phyloP scores from a whole-genome alignment of 805 yeast genomes.

The Zygosaccharomyces kombuchaensis region DNA sequence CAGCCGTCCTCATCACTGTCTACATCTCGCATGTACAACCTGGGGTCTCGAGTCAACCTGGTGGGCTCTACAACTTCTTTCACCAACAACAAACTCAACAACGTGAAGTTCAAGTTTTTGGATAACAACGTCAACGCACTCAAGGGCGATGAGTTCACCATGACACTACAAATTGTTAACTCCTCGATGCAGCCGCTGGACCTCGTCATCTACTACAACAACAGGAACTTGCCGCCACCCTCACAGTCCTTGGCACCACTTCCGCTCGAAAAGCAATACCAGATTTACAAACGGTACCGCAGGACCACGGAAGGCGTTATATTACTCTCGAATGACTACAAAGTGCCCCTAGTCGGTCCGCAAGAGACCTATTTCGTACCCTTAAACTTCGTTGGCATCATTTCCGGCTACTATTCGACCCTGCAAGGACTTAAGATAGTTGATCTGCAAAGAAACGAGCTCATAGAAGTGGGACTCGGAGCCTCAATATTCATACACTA shows the following conservation, averaged over 20 bases:
- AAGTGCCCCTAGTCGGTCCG: conserved; percentile 28
- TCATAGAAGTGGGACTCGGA: conserved; percentile 30
- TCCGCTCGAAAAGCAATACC: conserved; percentile 25
- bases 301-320: conserved; percentile 31
- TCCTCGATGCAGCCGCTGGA: conserved; percentile 24
- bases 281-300: conserved; percentile 21
- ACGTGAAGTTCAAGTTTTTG: conserved; percentile 29
- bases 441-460: conserved; percentile 29
- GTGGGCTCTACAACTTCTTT: conserved; percentile 19
- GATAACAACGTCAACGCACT: conserved; percentile 17
- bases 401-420: conserved; percentile 30
- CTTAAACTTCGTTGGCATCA: conserved; percentile 29
- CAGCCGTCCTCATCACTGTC: conserved; percentile 15
- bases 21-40: conserved; percentile 20
- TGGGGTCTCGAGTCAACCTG: conserved; percentile 11
- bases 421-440: conserved; percentile 32
- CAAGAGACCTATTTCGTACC: conserved; percentile 28
- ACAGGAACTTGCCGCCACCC: conserved; percentile 14
- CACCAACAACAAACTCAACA: conserved; percentile 21
- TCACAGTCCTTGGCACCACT: conserved; percentile 12
- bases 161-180: conserved; percentile 30
- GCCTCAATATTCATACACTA: conserved; percentile 27
- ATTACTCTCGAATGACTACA: conserved; percentile 33
- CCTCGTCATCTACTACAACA: conserved; percentile 29
- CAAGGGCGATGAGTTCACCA: conserved; percentile 26